Percentiles rank a stretch among this genome's conserved stretches.
These are phyloP conservation scores for Meripilus lineatus DNA, from an alignment of 1,284 basidiomycete species.

Conservation along the genomic window DNA sequence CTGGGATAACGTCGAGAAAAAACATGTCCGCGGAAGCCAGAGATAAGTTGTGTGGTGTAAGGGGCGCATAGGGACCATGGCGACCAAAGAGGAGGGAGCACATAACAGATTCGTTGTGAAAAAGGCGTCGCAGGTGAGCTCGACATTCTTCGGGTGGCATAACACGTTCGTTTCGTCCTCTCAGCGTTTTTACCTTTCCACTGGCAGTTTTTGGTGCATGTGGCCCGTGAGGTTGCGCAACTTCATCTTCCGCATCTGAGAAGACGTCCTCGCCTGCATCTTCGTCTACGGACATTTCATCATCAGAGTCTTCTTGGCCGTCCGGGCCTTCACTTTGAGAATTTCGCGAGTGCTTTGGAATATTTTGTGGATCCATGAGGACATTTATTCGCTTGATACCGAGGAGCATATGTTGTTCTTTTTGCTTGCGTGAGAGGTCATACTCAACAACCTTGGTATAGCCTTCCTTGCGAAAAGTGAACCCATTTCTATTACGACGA, in stretches of 20 bases:
- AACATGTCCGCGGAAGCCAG: slow-evolving; percentile 91
- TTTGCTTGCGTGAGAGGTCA: slow-evolving; percentile 81
- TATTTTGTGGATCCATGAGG: slow-evolving; percentile 41
- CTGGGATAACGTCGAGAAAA: slow-evolving; percentile 91
- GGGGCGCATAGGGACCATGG: slow-evolving; percentile 78
- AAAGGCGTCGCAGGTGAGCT: slow-evolving; percentile 87
- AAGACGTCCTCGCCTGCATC: slow-evolving; percentile 39
- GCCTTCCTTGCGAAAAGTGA: slow-evolving; percentile 92
- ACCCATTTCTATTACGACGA: slow-evolving; percentile 53
- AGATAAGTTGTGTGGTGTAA: slow-evolving; percentile 51
- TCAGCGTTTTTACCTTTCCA: slow-evolving; percentile 69
- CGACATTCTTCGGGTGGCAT: slow-evolving; percentile 91
- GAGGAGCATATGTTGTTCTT: slow-evolving; percentile 52
- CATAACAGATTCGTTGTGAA: slow-evolving; percentile 78
- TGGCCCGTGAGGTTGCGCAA: slow-evolving; percentile 11
- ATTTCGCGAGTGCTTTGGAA: no score
- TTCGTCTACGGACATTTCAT: slow-evolving; percentile 46
- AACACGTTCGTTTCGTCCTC: slow-evolving; percentile 85
- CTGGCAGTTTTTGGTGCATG: slow-evolving; percentile 64
- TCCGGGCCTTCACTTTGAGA: slow-evolving; percentile 6
- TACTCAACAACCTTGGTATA: slow-evolving; percentile 94
- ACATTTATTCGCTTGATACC: slow-evolving; percentile 71
- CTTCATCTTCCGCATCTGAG: slow-evolving; percentile 35
- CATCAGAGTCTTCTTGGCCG: slow-evolving; percentile 34
- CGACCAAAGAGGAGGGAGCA: slow-evolving; percentile 90